Evolutionary conservation across 768 basidiomycete genomes (phyloP), one percentile per base, ranked within the genome.

Genomic region (Tylopilus subfusipes): DNA sequence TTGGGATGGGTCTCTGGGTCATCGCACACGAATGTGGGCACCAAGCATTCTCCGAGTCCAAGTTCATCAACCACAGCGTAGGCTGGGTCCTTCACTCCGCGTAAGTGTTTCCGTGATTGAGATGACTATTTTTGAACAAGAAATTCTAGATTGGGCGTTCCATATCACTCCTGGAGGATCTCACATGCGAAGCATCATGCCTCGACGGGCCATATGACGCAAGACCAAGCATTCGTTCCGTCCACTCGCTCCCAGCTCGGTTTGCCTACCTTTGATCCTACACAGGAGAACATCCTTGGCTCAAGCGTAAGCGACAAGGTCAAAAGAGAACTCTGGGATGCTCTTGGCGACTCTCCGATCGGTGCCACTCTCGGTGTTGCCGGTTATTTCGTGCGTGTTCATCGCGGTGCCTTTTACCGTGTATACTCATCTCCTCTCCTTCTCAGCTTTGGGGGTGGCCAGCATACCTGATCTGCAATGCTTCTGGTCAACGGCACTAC

Each of bases 211-310:
- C 95, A 98, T 72, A 82, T 97, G 82, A 90, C 88, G 27, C 85
- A 94, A 61, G 96, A 98, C 63, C 94, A 98, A 68, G 96, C 98
- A 54, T 97, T 92, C 63, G 93, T 98, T 3, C 96, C 96, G 45
- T 73, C 80, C 61, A 95, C 96, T n/a, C 87, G 93, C 44, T 84
- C 86, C 13, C 76, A 89, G 34, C 71, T 81, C 21, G 82, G 84
- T 25, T 39, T 75, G 85, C 84, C 85, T 31, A 68, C 80, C 40
- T 77, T 93, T 60, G 77, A 94, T 64, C 79, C 84, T 12, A 75
- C 80, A n/a, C 72, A 81, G 42, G 89, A 89, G 67, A 83, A 86
- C 59, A 64, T 79, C 33, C 68, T 77, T 45, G 91, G 90, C 34
- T 78, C 83, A 12, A 82, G 80, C 52, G 81, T 92, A 8, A 69